Percentiles rank a stretch among this genome's conserved stretches.
phyloP scores from a whole-genome alignment of 2,329 filamentous ascomycete genomes.

The Aspergillus carbonarius region DNA sequence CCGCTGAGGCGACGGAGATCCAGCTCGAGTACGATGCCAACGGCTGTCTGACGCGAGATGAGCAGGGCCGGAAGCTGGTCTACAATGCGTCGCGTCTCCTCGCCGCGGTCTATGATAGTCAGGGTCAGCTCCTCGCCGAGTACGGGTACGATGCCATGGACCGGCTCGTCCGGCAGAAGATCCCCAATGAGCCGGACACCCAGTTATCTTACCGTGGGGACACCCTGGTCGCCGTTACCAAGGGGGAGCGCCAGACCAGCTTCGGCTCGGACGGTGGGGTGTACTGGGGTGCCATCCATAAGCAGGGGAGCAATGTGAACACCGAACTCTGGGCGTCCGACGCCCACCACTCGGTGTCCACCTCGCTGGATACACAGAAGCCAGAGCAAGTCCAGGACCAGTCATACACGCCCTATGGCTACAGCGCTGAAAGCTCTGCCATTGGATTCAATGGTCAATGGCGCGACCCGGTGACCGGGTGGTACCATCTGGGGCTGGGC shows the following conservation, averaged over 20 bases:
- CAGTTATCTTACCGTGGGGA: not conserved
- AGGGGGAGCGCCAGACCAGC: not conserved
- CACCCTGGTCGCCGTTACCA: not conserved
- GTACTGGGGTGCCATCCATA: not conserved
- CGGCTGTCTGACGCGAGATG: not conserved
- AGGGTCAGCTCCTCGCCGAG: not conserved
- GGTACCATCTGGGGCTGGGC: constrained; percentile 6
- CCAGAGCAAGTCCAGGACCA: not conserved
- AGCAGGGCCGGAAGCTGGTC: not conserved
- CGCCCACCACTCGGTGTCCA: not conserved
- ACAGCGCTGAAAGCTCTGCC: not conserved
- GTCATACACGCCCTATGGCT: not conserved
- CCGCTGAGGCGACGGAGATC: not conserved
- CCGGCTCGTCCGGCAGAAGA: not conserved
- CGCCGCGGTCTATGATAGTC: not conserved
- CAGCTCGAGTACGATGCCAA: not conserved
- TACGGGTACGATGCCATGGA: not conserved
- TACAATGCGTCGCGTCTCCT: not conserved
- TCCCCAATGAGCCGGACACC: not conserved
- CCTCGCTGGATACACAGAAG: not conserved
- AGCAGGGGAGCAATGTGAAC: not conserved
- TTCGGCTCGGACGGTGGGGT: not conserved
- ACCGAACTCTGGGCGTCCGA: not conserved
- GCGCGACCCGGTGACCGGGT: not conserved
- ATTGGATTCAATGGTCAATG: not conserved